Conservation (phyloP, 176 grass and related monocot genomes). For the Lolium perenne region DNA sequence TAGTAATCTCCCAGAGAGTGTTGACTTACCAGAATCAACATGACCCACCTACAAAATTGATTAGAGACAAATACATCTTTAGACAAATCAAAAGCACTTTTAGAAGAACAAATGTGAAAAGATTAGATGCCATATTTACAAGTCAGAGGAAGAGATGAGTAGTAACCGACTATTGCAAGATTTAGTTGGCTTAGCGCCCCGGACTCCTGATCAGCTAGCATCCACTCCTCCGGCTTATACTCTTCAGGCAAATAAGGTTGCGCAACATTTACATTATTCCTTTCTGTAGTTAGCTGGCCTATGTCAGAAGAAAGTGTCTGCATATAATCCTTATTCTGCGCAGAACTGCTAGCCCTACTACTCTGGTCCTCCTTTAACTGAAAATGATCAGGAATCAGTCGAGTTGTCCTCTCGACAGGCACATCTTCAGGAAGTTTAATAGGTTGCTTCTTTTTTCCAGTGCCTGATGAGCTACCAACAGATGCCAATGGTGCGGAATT, state of each 20-base stretch:
- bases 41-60: slow-evolving; percentile 82
- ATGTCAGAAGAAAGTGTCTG: slow-evolving; percentile 53
- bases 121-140: slow-evolving; percentile 24
- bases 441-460: slow-evolving; percentile 55
- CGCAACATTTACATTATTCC: slow-evolving; percentile 48
- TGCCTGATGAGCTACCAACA: slow-evolving; percentile 30
- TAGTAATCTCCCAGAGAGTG: slow-evolving; percentile 88
- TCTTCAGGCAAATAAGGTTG: slow-evolving; percentile 55
- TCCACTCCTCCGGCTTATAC: slow-evolving; percentile 94
- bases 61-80: slow-evolving; percentile 38
- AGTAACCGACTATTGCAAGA: slow-evolving; percentile 88
- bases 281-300: slow-evolving; percentile 57
- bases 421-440: slow-evolving; percentile 47
- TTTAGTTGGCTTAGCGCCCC: slow-evolving; percentile 76
- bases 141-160: slow-evolving; percentile 49
- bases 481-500: slow-evolving; percentile 38
- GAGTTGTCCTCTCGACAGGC: slow-evolving; percentile 40
- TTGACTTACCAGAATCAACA: slow-evolving; percentile 99
- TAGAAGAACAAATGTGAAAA: slow-evolving; percentile 44
- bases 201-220: slow-evolving; percentile 60
- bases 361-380: slow-evolving; percentile 33
- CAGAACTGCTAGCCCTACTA: slow-evolving; percentile 42
- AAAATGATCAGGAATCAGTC: slow-evolving; percentile 40
- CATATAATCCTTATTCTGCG: slow-evolving; percentile 37
- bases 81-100: slow-evolving; percentile 27